Percentiles rank a stretch among this genome's conserved stretches.
These are phyloP conservation scores for Globisporangium parvum DNA, from an alignment of 352 stramenopile genomes.

Conservation along the genomic window DNA sequence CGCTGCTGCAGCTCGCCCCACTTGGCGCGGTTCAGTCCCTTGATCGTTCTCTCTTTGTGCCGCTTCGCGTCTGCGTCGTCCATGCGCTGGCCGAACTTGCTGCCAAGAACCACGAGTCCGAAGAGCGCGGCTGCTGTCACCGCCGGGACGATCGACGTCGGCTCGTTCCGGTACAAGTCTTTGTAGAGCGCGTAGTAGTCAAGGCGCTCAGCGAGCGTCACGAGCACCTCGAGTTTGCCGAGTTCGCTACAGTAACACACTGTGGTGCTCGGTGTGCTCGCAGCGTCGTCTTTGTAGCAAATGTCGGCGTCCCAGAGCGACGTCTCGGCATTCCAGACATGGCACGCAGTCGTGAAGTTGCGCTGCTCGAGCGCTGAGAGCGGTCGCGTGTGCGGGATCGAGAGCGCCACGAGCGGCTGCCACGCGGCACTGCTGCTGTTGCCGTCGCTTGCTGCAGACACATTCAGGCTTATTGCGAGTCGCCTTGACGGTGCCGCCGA, in stretches of 20 bases:
- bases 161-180: constrained; percentile 60
- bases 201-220: constrained; percentile 56
- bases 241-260: constrained; percentile 56
- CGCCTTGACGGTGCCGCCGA: not conserved
- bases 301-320: constrained; percentile 37
- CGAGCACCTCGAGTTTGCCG: constrained; percentile 42
- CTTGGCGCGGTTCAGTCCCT: constrained; percentile 52
- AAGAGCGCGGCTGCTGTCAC: constrained; percentile 36
- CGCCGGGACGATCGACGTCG: constrained; percentile 37
- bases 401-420: constrained; percentile 36
- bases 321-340: constrained; percentile 35
- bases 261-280: constrained; percentile 30
- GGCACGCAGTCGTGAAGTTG: constrained; percentile 60
- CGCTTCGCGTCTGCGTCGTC: constrained; percentile 29
- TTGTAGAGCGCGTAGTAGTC: constrained; percentile 49
- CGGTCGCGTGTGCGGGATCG: constrained; percentile 39
- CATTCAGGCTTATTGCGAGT: not conserved
- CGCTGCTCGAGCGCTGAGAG: constrained; percentile 37
- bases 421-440: constrained; percentile 11
- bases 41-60: constrained; percentile 53
- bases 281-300: constrained; percentile 52
- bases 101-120: constrained; percentile 24
- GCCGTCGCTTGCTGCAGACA: too few relatives aligned
- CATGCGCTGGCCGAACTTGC: constrained; percentile 24
- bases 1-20: constrained; percentile 56